Base-by-base conservation (phyloP, 768 basidiomycete species). In the Dentipellis sp. region DNA sequence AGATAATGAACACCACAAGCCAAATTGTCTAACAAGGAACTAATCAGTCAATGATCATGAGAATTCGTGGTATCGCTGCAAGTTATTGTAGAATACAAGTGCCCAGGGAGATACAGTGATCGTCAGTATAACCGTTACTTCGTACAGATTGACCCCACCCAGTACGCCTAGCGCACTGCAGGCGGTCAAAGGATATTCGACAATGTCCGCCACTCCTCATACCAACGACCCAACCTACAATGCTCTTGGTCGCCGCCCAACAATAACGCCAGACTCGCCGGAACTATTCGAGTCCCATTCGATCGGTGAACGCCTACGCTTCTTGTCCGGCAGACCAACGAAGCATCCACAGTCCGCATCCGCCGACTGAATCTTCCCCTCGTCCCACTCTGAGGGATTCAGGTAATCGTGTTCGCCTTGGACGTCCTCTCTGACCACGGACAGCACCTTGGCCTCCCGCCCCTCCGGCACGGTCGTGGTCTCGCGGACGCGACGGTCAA, bases 341-440 rank as follows among this genome's bases (percentile, higher is more conserved):
- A 19, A 38, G 39, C 48, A 49, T 17, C 48, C 48, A 49, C 48
- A 49, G 10, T 34, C 29, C 48, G 21, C 48, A 4, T 10, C 29
- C 48, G 21, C 48, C 48, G 48, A 14, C 48, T 34, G 19, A 14
- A 49, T 49, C 22, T 53, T 19, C 51, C 51, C 35, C 14, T 14
- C 38, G 22, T 37, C 40, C 52, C 16, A n/a, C 10, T n/a, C 38
- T 6, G 17, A 9, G 4, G 12, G 19, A 12, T 21, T 23, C 14
- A 10, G 17, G 14, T 19, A 36, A 11, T 12, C 34, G 16, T 11
- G 35, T 14, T 17, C 50, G 34, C 50, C 12, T n/a, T 17, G 34
- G 16, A 47, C 54, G 36, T 62, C 61, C 37, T 62, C 61, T 14
- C 58, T 52, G 46, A 62, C 61, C 38, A 62, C 59, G 5, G 61